A percentile compares a stretch with the other conserved stretches of the same genome.
Conservation (phyloP, 2,329 filamentous ascomycete species). For the Orbilia blumenaviensis region DNA sequence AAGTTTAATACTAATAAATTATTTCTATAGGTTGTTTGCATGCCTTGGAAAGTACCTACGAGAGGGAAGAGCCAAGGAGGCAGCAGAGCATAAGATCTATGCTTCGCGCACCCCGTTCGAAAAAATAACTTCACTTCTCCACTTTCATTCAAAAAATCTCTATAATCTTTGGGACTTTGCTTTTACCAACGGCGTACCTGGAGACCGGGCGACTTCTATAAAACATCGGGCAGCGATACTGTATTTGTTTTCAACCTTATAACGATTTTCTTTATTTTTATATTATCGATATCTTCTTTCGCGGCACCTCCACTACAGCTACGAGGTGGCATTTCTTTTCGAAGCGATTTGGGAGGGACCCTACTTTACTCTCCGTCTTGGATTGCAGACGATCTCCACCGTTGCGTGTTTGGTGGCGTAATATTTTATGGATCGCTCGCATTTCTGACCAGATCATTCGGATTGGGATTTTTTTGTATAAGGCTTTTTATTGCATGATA, state of each 20-base stretch:
- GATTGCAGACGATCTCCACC: neutral
- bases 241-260: conserved; percentile 24
- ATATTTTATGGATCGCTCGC: neutral
- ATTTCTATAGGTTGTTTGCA: conserved; percentile 56
- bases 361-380: conserved; percentile 26
- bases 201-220: conserved; percentile 48
- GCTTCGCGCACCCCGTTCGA: neutral
- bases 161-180: conserved; percentile 46
- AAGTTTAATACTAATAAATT: conserved; percentile 4
- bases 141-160: conserved; percentile 16
- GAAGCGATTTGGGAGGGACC: conserved; percentile 8
- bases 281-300: conserved; percentile 20
- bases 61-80: conserved; percentile 40
- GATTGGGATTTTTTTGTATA: conserved; percentile 38
- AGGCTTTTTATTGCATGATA: conserved; percentile 22
- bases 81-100: conserved; percentile 38
- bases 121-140: conserved; percentile 7
- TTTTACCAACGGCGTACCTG: conserved; percentile 49
- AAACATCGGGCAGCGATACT: conserved; percentile 44
- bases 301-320: conserved; percentile 16
- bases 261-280: conserved; percentile 25
- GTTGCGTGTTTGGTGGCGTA: conserved; percentile 10
- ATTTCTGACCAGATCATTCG: conserved; percentile 13
- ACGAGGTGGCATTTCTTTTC: conserved; percentile 27
- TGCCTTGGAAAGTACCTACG: conserved; percentile 58